These are phyloP conservation scores for Leishmania lainsoni DNA, from an alignment of 208 protist species.

Conservation along the genomic window DNA sequence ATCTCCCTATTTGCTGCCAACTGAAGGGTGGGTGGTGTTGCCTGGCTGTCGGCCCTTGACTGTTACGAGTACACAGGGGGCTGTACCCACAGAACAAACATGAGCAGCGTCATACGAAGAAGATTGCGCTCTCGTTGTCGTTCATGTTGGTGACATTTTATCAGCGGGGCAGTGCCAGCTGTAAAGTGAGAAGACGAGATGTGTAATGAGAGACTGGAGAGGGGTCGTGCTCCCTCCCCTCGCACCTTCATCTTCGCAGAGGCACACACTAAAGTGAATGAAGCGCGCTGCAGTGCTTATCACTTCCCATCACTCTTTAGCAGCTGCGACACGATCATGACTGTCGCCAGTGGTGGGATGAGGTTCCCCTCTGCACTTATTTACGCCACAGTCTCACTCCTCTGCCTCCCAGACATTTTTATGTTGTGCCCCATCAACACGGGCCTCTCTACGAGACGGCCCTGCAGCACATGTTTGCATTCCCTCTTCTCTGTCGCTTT, in stretches of 20 bases:
- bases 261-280: not conserved
- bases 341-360: not conserved
- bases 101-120: not conserved
- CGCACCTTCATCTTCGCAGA: not conserved
- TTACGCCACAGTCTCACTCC: not conserved
- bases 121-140: not conserved
- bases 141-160: not conserved
- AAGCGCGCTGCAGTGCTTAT: not conserved
- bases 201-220: not conserved
- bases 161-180: not conserved
- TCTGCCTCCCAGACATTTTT: conserved; percentile 4
- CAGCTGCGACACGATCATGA: not conserved
- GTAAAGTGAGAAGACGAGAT: not conserved
- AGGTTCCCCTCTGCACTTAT: not conserved
- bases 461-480: not conserved
- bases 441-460: too few relatives aligned
- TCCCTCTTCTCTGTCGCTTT: not conserved
- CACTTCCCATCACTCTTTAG: not conserved
- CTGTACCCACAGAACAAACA: not conserved
- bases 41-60: not conserved
- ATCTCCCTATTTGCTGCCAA: not conserved
- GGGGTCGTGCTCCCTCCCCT: not conserved
- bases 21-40: not conserved
- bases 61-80: not conserved
- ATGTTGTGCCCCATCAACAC: not conserved